Percentiles rank a stretch among this genome's conserved stretches.
phyloP scores from a whole-genome alignment of 805 yeast species.

The Saccharomycopsis selenospora region DNA sequence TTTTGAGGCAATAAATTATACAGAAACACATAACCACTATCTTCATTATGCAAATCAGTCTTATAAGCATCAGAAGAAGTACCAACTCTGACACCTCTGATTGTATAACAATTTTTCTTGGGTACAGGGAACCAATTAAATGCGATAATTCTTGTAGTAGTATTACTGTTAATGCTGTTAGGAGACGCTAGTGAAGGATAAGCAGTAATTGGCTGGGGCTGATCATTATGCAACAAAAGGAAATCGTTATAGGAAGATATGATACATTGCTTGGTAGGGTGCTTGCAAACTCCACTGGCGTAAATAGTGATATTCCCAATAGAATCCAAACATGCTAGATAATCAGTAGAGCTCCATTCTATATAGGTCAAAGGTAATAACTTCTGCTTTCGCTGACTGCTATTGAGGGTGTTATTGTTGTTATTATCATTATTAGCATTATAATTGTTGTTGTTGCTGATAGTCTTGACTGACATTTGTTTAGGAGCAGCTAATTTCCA shows the following conservation, averaged over 20 bases:
- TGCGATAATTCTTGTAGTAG: conserved; percentile 33
- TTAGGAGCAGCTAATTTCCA: conserved; percentile 64
- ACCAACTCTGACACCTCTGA: conserved; percentile 45
- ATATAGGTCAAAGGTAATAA: conserved; percentile 31
- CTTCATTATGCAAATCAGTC: conserved; percentile 22
- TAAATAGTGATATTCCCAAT: conserved; percentile 57
- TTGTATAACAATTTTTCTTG: conserved; percentile 52
- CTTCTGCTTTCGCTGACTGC: not conserved
- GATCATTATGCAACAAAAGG: conserved; percentile 32
- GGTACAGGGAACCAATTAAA: conserved; percentile 72
- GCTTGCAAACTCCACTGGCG: conserved; percentile 41
- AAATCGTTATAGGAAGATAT: conserved; percentile 25
- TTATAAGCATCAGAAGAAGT: conserved; percentile 16
- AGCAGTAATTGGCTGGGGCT: not conserved
- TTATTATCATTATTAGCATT: conserved; percentile 2
- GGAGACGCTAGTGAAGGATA: not conserved
- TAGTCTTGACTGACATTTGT: conserved; percentile 8
- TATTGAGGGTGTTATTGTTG: not conserved
- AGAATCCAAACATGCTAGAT: conserved; percentile 71
- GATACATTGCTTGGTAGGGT: conserved; percentile 16
- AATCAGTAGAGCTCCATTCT: conserved; percentile 71
- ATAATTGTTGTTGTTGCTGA: conserved; percentile 2
- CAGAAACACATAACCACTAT: conserved; percentile 32
- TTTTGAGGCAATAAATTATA: conserved; percentile 56
- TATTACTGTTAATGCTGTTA: not conserved